Conservation (phyloP, 129 eudicot genomes). For the Mikania micrantha region DNA sequence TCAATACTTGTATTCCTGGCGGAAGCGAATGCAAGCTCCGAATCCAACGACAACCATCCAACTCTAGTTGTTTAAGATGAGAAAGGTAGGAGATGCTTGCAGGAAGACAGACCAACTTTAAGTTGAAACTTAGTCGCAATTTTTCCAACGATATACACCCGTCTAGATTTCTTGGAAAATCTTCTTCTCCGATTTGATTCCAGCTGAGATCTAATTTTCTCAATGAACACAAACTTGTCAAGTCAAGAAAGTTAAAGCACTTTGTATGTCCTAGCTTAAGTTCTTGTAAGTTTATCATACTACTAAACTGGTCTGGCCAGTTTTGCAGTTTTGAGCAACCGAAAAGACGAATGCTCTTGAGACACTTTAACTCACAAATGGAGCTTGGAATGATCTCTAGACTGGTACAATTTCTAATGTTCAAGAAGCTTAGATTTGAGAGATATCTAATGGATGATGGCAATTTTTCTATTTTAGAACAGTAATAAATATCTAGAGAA, state of each 20-base stretch:
- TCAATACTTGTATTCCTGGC: background rate
- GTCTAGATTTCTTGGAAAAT: background rate
- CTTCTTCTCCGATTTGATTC: too few relatives aligned
- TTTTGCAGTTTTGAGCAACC: background rate
- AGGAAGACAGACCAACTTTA: background rate
- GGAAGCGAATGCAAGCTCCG: background rate
- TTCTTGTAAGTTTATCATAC: conserved; percentile 3
- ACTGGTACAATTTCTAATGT: background rate
- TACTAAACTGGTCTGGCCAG: conserved; percentile 1
- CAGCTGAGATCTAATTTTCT: too few relatives aligned
- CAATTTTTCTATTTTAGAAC: background rate
- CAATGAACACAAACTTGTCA: too few relatives aligned
- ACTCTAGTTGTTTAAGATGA: background rate
- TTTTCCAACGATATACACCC: background rate
- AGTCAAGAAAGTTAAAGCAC: background rate
- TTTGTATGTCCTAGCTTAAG: conserved; percentile 1
- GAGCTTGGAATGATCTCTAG: conserved; percentile 1
- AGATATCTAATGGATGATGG: conserved; percentile 7
- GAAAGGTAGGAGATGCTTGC: conserved; percentile 7
- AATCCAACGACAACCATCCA: background rate
- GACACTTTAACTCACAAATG: conserved; percentile 5
- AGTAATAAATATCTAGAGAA: background rate
- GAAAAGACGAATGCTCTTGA: background rate
- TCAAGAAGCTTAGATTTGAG: background rate
- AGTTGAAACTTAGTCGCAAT: background rate